phyloP scores from a whole-genome alignment of 2,329 filamentous ascomycete species.

The Ramichloridium luteum region DNA sequence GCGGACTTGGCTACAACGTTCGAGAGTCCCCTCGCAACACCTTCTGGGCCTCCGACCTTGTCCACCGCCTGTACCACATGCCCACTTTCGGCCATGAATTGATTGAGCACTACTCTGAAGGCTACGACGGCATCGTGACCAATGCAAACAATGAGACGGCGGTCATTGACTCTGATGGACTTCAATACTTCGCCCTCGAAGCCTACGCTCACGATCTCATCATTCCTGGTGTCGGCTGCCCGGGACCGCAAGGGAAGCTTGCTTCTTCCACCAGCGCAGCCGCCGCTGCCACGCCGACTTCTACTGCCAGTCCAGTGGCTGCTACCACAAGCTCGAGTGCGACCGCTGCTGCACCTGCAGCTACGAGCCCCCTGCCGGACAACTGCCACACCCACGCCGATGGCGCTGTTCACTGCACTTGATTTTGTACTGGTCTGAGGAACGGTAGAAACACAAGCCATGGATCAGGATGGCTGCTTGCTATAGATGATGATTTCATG shows the following conservation, averaged over 20 bases:
- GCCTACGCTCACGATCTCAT: conserved; percentile 55
- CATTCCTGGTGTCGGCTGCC: conserved; percentile 50
- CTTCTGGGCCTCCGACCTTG: conserved; percentile 54
- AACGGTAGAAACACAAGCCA: too few species aligned
- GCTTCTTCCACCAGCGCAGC: conserved; percentile 7
- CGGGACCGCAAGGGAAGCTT: conserved; percentile 29
- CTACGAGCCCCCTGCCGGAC: conserved; percentile 41
- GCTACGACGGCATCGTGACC: conserved; percentile 43
- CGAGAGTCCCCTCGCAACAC: conserved; percentile 43
- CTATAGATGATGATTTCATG: too few species aligned
- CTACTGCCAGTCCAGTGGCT: conserved; percentile 6
- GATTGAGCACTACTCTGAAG: conserved; percentile 51
- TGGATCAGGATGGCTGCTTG: too few species aligned
- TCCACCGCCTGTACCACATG: conserved; percentile 56
- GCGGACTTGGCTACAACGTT: conserved; percentile 51
- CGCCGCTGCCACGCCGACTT: conserved; percentile 6
- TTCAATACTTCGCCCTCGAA: conserved; percentile 59
- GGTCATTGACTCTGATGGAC: conserved; percentile 46
- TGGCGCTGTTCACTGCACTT: conserved; percentile 16
- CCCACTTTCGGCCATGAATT: conserved; percentile 46
- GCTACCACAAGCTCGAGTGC: conserved; percentile 5
- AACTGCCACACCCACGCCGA: conserved; percentile 19
- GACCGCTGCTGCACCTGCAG: conserved; percentile 4
- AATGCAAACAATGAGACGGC: conserved; percentile 41
- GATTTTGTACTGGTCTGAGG: too few species aligned